These are phyloP conservation scores for Cafeteria roenbergensis DNA, from an alignment of 108 stramenopile genomes.

Conservation along the genomic window DNA sequence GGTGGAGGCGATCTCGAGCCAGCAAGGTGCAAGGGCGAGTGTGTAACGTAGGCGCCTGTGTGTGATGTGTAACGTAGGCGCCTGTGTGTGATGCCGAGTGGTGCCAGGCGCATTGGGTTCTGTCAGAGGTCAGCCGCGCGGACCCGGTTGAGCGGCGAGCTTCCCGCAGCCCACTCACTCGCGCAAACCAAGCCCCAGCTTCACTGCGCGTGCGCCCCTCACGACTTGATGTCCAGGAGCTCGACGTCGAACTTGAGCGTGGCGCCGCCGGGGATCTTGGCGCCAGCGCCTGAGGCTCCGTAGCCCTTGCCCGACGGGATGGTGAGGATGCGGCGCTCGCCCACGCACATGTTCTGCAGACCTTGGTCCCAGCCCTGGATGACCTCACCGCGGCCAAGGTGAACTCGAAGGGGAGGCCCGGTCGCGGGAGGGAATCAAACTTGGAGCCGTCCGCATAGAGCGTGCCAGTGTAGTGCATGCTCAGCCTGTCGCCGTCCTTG, in stretches of 20 bases:
- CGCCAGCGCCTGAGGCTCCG: conserved; percentile 60
- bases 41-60: too few species aligned
- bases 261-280: conserved; percentile 68
- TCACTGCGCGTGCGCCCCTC: too few species aligned
- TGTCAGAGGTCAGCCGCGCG: too few species aligned
- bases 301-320: conserved; percentile 74
- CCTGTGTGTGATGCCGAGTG: too few species aligned
- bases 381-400: conserved; percentile 54
- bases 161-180: too few species aligned
- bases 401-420: conserved; percentile 24
- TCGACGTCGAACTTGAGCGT: conserved; percentile 85
- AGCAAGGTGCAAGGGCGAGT: too few species aligned
- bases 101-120: too few species aligned
- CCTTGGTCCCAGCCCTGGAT: conserved; percentile 82
- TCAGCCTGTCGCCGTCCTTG: conserved; percentile 3
- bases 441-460: conserved; percentile 39
- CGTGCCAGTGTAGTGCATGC: conserved; percentile 7
- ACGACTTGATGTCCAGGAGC: conserved; percentile 64
- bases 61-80: too few species aligned
- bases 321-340: conserved; percentile 61
- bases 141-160: too few species aligned
- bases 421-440: conserved; percentile 28
- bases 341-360: conserved; percentile 63
- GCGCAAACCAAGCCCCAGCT: too few species aligned
- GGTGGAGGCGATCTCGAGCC: too few species aligned